Percentiles rank a stretch among this genome's conserved stretches.
These are phyloP conservation scores for Colletotrichum sp. DNA, from an alignment of 2,329 filamentous ascomycete genomes.

Conservation along the genomic window DNA sequence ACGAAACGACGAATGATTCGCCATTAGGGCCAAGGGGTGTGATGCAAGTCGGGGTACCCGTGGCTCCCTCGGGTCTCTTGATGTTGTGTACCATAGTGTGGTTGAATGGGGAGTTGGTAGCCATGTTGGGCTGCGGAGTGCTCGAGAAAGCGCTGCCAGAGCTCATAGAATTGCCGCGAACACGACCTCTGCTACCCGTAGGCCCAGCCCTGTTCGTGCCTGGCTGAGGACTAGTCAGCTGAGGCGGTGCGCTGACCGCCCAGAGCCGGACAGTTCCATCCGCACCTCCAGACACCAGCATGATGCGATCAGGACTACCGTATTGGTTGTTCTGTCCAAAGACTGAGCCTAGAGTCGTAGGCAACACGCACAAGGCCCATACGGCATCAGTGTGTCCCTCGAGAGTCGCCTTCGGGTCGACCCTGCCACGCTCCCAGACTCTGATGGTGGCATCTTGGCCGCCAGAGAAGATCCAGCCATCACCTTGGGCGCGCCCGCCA, in stretches of 20 bases:
- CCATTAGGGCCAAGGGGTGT: slow-evolving; percentile 83
- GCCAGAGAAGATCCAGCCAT: slow-evolving; percentile 98
- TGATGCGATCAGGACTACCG: slow-evolving; percentile 82
- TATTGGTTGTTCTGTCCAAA: slow-evolving; percentile 79
- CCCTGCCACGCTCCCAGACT: slow-evolving; percentile 93
- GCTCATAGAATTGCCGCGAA: slow-evolving; percentile 90
- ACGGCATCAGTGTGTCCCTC: slow-evolving; percentile 96
- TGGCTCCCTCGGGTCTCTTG: slow-evolving; percentile 65
- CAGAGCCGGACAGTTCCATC: slow-evolving; percentile 93
- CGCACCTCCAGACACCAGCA: slow-evolving; percentile 89
- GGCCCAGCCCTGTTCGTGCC: slow-evolving; percentile 63
- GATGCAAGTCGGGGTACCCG: slow-evolving; percentile 87
- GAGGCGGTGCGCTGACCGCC: slow-evolving; percentile 91
- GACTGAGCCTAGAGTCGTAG: slow-evolving; percentile 78
- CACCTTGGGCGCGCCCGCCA: slow-evolving; percentile 84
- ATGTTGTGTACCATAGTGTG: slow-evolving; percentile 91
- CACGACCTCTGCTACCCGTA: slow-evolving; percentile 68
- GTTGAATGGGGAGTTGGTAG: slow-evolving; percentile 84
- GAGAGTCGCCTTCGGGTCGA: slow-evolving; percentile 93
- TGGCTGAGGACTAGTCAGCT: slow-evolving; percentile 80
- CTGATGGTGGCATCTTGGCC: slow-evolving; percentile 92
- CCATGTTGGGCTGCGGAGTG: slow-evolving; percentile 86
- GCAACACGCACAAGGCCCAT: slow-evolving; percentile 93
- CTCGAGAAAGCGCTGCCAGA: slow-evolving; percentile 92
- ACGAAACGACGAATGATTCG: slow-evolving; percentile 91